A percentile compares a stretch with the other conserved stretches of the same genome.
These are phyloP conservation scores for Tetraselmis chui DNA, from an alignment of 139 green algal genomes.

Conservation along the genomic window DNA sequence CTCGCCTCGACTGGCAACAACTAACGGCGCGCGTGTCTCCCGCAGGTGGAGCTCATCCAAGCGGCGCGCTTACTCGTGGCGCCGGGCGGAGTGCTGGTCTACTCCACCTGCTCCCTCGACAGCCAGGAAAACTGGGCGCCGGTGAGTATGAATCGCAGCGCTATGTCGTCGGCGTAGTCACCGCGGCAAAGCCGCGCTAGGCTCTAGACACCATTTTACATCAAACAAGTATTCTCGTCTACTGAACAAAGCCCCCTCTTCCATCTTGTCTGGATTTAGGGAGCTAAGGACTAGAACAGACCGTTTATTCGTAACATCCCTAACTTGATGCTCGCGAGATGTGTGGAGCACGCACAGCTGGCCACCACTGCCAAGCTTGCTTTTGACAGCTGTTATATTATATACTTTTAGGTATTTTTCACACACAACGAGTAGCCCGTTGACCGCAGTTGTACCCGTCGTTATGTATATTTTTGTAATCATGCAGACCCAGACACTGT, in stretches of 20 bases:
- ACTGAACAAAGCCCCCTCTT: neutral
- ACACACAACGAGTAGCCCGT: too few species aligned
- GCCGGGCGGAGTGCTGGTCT: conserved; percentile 80
- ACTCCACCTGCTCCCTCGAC: conserved; percentile 78
- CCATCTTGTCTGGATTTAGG: neutral
- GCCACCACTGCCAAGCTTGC: too few species aligned
- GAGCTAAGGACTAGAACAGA: neutral
- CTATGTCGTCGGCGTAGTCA: neutral
- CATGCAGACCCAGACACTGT: too few species aligned
- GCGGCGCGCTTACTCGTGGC: conserved; percentile 55
- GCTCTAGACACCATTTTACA: too few species aligned
- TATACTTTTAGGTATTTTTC: too few species aligned
- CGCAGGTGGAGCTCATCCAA: conserved; percentile 62
- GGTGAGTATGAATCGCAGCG: conserved; percentile 12
- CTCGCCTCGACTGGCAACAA: too few species aligned
- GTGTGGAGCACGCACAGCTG: too few species aligned
- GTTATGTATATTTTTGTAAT: too few species aligned
- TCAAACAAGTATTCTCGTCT: neutral
- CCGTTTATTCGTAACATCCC: neutral
- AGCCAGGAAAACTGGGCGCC: conserved; percentile 50
- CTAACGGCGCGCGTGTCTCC: neutral
- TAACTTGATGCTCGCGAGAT: neutral
- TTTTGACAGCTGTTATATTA: too few species aligned
- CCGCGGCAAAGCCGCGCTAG: neutral
- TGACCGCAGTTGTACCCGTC: too few species aligned